Evolutionary conservation across 768 basidiomycete genomes (phyloP), one percentile per base, ranked within the genome.

Genomic region (Tylopilus balloui): DNA sequence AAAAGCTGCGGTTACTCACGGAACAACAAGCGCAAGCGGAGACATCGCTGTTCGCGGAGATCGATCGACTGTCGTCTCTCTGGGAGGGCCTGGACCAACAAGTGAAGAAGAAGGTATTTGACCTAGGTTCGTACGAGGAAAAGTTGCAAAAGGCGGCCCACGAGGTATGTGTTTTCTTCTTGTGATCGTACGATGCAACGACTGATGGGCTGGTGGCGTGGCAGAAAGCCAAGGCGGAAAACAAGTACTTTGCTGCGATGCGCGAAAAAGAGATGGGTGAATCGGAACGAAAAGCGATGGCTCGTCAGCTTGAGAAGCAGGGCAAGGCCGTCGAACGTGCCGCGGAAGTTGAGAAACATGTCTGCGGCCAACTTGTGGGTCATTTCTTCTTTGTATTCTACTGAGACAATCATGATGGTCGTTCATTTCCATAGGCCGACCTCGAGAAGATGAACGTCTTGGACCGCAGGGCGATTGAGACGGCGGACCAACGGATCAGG

Each of bases 141-240:
- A 80, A 79, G 49, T 59, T 94, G 43, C 69, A 72, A 42, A 88
- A 84, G 60, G 68, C 73, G 35, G 70, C 71, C 15, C 74, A 81
- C 20, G 93, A 95, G 67, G 93, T 91, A 17, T 7, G 44, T 45
- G 79, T 72, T 27, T 48, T 54, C 14, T 38, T n/a, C 6, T 29
- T 20, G 48, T 15, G 15, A 7, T 9, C 1, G 0, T 9, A 25
- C 3, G 8, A 29, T 27, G 6, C 17, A 3, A 3, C 12, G 20
- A 21, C 20, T 53, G 34, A 52, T 17, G 44, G 20, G 1, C 10
- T 2, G 36, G 50, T 36, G 45, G 13, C 15, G 29, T 45, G 34
- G 29, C 68, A 97, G 92, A 91, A 90, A 85, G 89, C 92, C 9
- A 97, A 95, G 70, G 83, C 88, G 14, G 94, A 97, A 51, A 95